Conservation (phyloP, 2,329 filamentous ascomycete genomes). For the Huntiella bhutanensis region DNA sequence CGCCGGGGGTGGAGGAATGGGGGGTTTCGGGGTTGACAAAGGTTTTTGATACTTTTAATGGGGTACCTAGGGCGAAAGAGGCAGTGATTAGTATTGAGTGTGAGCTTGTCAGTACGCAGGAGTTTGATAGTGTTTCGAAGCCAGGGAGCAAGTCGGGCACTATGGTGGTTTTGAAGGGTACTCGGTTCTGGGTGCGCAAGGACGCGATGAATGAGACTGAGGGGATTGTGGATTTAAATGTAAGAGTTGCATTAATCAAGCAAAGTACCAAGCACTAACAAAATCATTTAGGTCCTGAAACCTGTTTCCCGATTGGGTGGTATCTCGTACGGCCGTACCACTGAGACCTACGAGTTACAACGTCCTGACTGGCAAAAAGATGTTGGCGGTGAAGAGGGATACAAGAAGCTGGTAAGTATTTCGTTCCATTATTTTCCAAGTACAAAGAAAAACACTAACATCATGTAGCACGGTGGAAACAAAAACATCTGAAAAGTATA, state of each 20-base stretch:
- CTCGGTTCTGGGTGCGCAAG: conserved; percentile 73
- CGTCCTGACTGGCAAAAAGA: conserved; percentile 39
- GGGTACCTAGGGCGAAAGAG: conserved; percentile 55
- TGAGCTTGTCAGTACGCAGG: conserved; percentile 52
- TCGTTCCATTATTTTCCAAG: background rate
- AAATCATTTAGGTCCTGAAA: conserved; percentile 36
- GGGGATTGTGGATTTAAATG: conserved; percentile 52
- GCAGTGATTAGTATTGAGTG: conserved; percentile 69
- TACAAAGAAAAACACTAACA: background rate
- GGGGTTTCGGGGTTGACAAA: conserved; percentile 56
- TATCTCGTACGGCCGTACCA: conserved; percentile 60
- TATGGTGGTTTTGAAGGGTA: conserved; percentile 62
- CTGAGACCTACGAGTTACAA: conserved; percentile 52
- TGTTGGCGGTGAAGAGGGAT: conserved; percentile 32
- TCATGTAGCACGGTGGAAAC: background rate
- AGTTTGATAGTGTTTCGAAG: conserved; percentile 54
- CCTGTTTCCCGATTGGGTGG: conserved; percentile 68
- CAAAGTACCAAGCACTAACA: background rate
- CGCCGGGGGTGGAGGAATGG: conserved; percentile 65
- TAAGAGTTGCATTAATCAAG: conserved; percentile 20
- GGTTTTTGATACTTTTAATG: conserved; percentile 41
- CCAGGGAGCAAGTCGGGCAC: conserved; percentile 60
- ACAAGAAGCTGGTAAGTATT: conserved; percentile 28
- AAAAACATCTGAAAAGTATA: background rate
- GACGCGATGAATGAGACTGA: conserved; percentile 68